Evolutionary conservation across 2,329 filamentous ascomycete species (phyloP), one percentile per base, ranked within the genome.

Genomic region (Lojkania enalia): DNA sequence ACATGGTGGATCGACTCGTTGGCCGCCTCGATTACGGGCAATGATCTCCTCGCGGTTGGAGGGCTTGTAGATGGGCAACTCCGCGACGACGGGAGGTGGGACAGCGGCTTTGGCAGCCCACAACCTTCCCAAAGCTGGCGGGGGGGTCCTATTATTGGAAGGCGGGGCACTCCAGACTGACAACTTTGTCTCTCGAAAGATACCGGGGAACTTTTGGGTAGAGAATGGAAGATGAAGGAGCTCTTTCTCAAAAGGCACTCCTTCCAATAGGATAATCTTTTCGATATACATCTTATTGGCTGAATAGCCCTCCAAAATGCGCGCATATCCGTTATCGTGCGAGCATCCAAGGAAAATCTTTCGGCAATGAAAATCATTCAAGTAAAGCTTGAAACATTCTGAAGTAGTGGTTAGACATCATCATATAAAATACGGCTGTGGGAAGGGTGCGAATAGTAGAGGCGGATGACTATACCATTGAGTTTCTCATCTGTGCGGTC

Each of bases 271-370:
- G 5, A 79, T 78, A 29, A 84, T 72, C 36, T 77, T 75, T 16
- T 71, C 67, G 6, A 71, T 60, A 16, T 75, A 69, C 32, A 73
- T 65, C 14, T 69, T 54, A 42, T 80, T 75, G 45, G 69, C 66
- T 36, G 72, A 60, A 39, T 74, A 73, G 23, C 78, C 72, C 57
- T 80, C 75, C 9, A 85, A 67, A 25, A 78, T 66, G 9, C 72
- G 70, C 18, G 75, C 74, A 60, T 82, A 84, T 16, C 77, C 73
- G 43, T 75, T 76, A 63, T 81, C 78, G 46, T 80, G 77, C 12
- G 78, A 79, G 61, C 80, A 82, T 6, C 81, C 82, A 25, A 85
- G 71, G 37, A 84, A 70, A 40, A 85, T 76, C 44, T 82, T 80
- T 41, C 79, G 80, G 58, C 82, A 85, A 54, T 82, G 80, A 50